Percentiles rank a stretch among this genome's conserved stretches.
Conservation (phyloP, 805 yeast species). For the Yamadazyma akitaensis region DNA sequence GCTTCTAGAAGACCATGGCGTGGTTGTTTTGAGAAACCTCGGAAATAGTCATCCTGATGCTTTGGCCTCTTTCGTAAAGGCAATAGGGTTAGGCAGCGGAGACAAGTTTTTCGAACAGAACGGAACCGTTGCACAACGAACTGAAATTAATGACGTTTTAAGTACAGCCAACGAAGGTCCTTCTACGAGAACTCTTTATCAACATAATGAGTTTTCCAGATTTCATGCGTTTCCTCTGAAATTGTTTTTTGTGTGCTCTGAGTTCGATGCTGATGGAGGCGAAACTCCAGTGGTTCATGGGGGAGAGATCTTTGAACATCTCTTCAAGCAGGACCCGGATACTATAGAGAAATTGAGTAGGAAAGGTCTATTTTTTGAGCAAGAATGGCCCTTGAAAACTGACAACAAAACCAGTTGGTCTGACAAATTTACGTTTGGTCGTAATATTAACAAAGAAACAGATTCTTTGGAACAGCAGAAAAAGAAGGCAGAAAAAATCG, state of each 20-base stretch:
- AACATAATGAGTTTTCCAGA: constrained; percentile 33
- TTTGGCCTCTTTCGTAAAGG: constrained; percentile 17
- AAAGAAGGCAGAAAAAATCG: constrained; percentile 21
- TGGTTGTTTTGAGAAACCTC: constrained; percentile 22
- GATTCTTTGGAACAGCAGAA: constrained; percentile 23
- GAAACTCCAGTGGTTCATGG: constrained; percentile 34
- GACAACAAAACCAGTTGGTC: constrained; percentile 20
- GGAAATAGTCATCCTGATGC: constrained; percentile 16
- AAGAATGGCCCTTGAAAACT: constrained; percentile 21
- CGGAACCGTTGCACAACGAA: constrained; percentile 26
- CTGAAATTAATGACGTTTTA: constrained; percentile 19
- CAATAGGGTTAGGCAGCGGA: constrained; percentile 15
- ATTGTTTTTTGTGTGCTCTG: constrained; percentile 8
- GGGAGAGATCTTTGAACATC: constrained; percentile 23
- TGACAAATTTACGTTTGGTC: constrained; percentile 29
- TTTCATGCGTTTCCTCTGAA: constrained; percentile 22
- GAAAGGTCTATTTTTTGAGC: constrained; percentile 23
- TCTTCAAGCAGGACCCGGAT: constrained; percentile 19
- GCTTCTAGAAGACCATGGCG: constrained; percentile 23
- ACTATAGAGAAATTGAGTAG: constrained; percentile 17
- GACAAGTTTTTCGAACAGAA: constrained; percentile 22
- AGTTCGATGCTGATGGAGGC: constrained; percentile 21
- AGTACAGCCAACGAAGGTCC: constrained; percentile 33
- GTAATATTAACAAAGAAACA: constrained; percentile 16
- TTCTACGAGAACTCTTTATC: constrained; percentile 17